Percentiles rank a stretch among this genome's conserved stretches.
Conservation (phyloP, 352 stramenopile species). For the Phytophthora ramorum region DNA sequence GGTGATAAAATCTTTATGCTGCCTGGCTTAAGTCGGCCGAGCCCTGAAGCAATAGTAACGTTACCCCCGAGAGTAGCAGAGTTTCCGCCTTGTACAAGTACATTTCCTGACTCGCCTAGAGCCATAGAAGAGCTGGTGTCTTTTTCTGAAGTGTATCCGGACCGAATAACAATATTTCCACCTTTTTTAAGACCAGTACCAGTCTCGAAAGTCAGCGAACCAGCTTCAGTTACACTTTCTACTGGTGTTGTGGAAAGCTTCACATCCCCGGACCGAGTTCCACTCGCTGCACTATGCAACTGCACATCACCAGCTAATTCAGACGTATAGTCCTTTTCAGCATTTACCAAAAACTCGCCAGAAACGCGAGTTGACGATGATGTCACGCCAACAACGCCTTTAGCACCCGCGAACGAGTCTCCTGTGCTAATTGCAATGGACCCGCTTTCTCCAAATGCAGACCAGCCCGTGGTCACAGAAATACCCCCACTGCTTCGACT, state of each 20-base stretch:
- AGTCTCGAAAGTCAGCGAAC: constrained; percentile 26
- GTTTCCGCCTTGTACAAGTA: constrained; percentile 28
- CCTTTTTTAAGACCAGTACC: constrained; percentile 28
- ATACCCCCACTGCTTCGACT: constrained; percentile 41
- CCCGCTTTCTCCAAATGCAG: constrained; percentile 37
- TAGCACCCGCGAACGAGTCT: constrained; percentile 19
- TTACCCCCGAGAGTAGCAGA: constrained; percentile 28
- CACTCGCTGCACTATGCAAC: constrained; percentile 23
- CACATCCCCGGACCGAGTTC: constrained; percentile 28
- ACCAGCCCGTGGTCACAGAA: constrained; percentile 35
- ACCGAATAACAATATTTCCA: constrained; percentile 29
- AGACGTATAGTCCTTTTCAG: constrained; percentile 11
- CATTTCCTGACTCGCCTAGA: constrained; percentile 22
- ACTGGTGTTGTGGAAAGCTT: constrained; percentile 32
- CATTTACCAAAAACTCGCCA: constrained; percentile 37
- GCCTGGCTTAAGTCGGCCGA: constrained; percentile 23
- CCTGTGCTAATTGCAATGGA: constrained; percentile 40
- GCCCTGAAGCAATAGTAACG: constrained; percentile 26
- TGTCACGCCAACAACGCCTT: constrained; percentile 30
- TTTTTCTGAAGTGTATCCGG: constrained; percentile 9
- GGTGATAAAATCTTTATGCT: constrained; percentile 28
- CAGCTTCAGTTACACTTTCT: constrained; percentile 17
- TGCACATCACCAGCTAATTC: constrained; percentile 27
- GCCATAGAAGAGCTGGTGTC: constrained; percentile 14
- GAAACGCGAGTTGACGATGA: constrained; percentile 32